Percentiles rank a stretch among this genome's conserved stretches.
Evolutionary conservation across 163 green algal species (phyloP).

Genomic region (Chlorella variabilis): DNA sequence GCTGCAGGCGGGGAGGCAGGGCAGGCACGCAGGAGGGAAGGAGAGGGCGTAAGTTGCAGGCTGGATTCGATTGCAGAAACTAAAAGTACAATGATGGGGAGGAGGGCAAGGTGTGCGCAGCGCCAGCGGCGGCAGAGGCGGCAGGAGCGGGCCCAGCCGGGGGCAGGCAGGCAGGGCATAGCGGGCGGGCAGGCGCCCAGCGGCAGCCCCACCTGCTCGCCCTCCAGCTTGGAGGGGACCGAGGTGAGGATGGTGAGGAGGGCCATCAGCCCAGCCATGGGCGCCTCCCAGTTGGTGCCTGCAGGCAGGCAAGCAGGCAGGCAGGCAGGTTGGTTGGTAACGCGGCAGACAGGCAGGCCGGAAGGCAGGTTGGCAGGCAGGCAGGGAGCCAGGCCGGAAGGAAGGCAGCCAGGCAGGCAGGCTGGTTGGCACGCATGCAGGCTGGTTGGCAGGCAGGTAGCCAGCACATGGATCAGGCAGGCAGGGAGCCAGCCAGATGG

Average conservation of each 20-base stretch:
- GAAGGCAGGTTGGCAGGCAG: neutral
- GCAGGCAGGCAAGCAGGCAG: neutral
- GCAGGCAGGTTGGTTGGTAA: too few relatives aligned
- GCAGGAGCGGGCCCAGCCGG: neutral
- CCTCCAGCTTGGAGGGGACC: slow-evolving; percentile 19
- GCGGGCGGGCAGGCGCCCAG: too few relatives aligned
- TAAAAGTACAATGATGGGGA: too few relatives aligned
- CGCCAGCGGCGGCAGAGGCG: neutral
- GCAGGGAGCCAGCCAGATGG: slow-evolving; percentile 28
- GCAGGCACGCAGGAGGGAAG: too few relatives aligned
- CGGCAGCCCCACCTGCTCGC: slow-evolving; percentile 1
- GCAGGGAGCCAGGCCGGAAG: neutral
- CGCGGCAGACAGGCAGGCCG: neutral
- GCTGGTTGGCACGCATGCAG: too few relatives aligned
- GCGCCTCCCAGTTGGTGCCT: slow-evolving; percentile 34
- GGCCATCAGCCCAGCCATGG: slow-evolving; percentile 54
- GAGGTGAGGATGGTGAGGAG: slow-evolving; percentile 53
- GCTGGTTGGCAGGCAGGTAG: too few relatives aligned
- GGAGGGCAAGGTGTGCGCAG: too few relatives aligned
- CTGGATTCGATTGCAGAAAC: too few relatives aligned
- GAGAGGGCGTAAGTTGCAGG: too few relatives aligned
- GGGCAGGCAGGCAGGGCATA: too few relatives aligned
- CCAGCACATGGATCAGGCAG: too few relatives aligned
- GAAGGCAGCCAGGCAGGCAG: neutral
- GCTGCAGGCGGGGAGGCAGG: too few relatives aligned